These are phyloP conservation scores for Magnaporthiopsis poae DNA, from an alignment of 2,329 filamentous ascomycete genomes.

Conservation along the genomic window DNA sequence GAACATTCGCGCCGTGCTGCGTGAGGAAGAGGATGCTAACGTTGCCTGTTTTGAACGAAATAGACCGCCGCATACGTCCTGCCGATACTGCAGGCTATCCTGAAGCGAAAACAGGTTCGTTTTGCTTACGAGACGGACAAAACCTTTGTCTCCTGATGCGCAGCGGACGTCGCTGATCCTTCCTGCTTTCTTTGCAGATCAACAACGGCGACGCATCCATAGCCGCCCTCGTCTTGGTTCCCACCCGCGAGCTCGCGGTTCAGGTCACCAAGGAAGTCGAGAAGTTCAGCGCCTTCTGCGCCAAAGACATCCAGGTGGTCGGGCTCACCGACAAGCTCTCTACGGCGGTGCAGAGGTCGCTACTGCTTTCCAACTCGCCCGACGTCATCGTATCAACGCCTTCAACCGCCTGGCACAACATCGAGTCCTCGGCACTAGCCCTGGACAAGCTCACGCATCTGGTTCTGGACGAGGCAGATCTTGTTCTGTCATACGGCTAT, in stretches of 20 bases:
- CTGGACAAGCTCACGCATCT: constrained; percentile 64
- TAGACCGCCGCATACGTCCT: constrained; percentile 87
- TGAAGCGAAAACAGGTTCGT: constrained; percentile 56
- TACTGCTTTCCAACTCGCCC: constrained; percentile 74
- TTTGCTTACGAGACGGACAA: background rate
- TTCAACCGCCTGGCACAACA: constrained; percentile 67
- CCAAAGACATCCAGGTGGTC: constrained; percentile 69
- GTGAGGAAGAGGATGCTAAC: background rate
- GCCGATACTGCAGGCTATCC: constrained; percentile 73
- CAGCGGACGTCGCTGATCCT: background rate
- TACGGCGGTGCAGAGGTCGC: constrained; percentile 75
- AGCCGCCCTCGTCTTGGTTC: constrained; percentile 79
- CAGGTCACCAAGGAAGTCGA: constrained; percentile 76
- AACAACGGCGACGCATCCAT: constrained; percentile 42
- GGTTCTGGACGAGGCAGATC: constrained; percentile 87
- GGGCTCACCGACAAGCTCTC: constrained; percentile 88
- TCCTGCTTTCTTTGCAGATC: constrained; percentile 25
- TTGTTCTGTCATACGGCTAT: constrained; percentile 89
- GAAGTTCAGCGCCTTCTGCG: constrained; percentile 70
- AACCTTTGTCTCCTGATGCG: background rate
- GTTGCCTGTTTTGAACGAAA: background rate
- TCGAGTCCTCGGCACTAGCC: constrained; percentile 62
- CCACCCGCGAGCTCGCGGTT: constrained; percentile 85
- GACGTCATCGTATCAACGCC: constrained; percentile 89
- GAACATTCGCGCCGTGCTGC: background rate